These are phyloP conservation scores for Sclerotinia subarctica DNA, from an alignment of 2,329 filamentous ascomycete species.

Conservation along the genomic window DNA sequence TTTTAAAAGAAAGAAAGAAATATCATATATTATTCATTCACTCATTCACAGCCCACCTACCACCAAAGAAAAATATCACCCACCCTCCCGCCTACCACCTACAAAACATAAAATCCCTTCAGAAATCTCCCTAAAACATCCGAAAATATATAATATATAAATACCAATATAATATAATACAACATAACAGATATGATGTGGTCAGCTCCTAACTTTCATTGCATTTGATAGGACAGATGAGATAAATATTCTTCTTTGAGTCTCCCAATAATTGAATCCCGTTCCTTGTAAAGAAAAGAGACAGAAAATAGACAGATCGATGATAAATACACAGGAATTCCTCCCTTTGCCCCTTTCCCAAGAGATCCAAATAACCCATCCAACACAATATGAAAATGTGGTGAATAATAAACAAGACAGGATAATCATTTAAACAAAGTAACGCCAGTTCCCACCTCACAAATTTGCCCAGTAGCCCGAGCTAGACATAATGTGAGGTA, in stretches of 20 bases:
- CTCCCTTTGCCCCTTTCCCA: background rate
- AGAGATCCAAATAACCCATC: background rate
- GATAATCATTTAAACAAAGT: constrained; percentile 11
- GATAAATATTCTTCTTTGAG: background rate
- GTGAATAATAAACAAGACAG: constrained; percentile 7
- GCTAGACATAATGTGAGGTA: constrained; percentile 5
- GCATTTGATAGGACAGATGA: background rate
- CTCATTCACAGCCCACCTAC: too few relatives aligned
- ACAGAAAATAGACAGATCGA: background rate
- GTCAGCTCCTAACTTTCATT: background rate
- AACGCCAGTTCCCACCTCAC: constrained; percentile 9
- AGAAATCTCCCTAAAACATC: too few relatives aligned
- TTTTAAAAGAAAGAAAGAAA: too few relatives aligned
- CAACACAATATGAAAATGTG: background rate
- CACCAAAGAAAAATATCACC: too few relatives aligned
- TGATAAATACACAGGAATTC: constrained; percentile 16
- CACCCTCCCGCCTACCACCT: too few relatives aligned
- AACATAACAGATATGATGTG: too few relatives aligned
- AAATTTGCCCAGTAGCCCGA: constrained; percentile 7
- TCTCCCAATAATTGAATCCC: background rate
- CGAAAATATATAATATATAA: too few relatives aligned
- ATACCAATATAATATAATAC: too few relatives aligned
- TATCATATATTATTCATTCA: too few relatives aligned
- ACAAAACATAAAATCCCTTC: too few relatives aligned
- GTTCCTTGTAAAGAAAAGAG: background rate